phyloP scores from a whole-genome alignment of 345 rosid species.

The Moricandia arvensis region DNA sequence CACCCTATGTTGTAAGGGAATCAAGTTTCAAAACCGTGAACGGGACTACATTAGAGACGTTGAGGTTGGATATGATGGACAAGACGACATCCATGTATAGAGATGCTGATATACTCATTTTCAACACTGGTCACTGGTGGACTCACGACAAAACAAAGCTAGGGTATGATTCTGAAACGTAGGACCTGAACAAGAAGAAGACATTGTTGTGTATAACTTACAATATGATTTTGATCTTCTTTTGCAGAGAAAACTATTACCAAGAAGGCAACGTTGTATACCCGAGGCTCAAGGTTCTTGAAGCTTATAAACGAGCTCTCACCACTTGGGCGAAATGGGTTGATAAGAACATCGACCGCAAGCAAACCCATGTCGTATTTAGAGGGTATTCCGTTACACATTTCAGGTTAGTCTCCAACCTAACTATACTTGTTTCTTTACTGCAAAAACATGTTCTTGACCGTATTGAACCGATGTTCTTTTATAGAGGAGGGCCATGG shows the following conservation, averaged over 20 bases:
- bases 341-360: constrained; percentile 56
- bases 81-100: constrained; percentile 60
- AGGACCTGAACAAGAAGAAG: too few species aligned
- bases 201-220: background rate
- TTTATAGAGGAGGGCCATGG: constrained; percentile 79
- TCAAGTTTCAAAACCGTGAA: constrained; percentile 54
- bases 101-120: constrained; percentile 75
- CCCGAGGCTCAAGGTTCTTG: constrained; percentile 71
- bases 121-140: constrained; percentile 99
- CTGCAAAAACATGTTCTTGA: background rate
- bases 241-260: constrained; percentile 68
- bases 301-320: constrained; percentile 79
- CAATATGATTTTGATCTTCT: constrained; percentile 8
- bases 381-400: constrained; percentile 85
- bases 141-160: constrained; percentile 91
- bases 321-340: constrained; percentile 88
- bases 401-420: constrained; percentile 51
- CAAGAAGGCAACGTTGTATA: constrained; percentile 80
- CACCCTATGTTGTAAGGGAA: constrained; percentile 82
- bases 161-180: constrained; percentile 45
- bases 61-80: constrained; percentile 88
- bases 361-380: constrained; percentile 62
- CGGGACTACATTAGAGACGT: constrained; percentile 58
- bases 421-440: background rate
- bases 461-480: background rate